These are phyloP conservation scores for Lomentospora prolificans DNA, from an alignment of 2,329 filamentous ascomycete genomes.

Conservation along the genomic window DNA sequence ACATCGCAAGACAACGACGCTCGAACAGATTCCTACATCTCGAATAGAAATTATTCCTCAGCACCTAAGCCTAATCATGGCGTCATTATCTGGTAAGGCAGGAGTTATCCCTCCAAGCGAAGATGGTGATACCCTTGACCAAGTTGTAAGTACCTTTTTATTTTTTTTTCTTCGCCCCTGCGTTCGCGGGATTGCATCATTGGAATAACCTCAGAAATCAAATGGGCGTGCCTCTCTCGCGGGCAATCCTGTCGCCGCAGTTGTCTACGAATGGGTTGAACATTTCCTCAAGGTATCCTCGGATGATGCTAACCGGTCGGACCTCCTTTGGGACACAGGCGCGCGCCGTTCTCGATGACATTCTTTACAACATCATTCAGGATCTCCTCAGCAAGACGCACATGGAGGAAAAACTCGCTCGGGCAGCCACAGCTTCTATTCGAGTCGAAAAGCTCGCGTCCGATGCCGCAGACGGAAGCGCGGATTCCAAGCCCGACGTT, in stretches of 20 bases:
- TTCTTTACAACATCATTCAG: slow-evolving; percentile 67
- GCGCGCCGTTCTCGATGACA: slow-evolving; percentile 60
- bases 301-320: no score
- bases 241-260: not conserved
- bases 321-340: no score
- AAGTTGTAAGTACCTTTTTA: slow-evolving; percentile 1
- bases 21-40: not conserved
- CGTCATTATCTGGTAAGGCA: slow-evolving; percentile 7
- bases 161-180: no score
- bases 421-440: slow-evolving; percentile 55
- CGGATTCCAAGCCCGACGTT: slow-evolving; percentile 45
- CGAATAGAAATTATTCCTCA: not conserved
- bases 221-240: not conserved
- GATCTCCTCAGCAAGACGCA: slow-evolving; percentile 66
- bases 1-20: not conserved
- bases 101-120: slow-evolving; percentile 5
- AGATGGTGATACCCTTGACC: slow-evolving; percentile 6
- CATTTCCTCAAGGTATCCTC: no score
- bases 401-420: slow-evolving; percentile 67
- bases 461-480: slow-evolving; percentile 42
- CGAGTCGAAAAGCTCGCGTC: slow-evolving; percentile 52
- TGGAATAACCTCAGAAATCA: no score
- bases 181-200: no score
- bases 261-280: not conserved
- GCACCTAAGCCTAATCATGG: slow-evolving; percentile 5